Evolutionary conservation across 2,329 filamentous ascomycete genomes (phyloP), one percentile per base, ranked within the genome.

Genomic region (Erysiphe pulchra): DNA sequence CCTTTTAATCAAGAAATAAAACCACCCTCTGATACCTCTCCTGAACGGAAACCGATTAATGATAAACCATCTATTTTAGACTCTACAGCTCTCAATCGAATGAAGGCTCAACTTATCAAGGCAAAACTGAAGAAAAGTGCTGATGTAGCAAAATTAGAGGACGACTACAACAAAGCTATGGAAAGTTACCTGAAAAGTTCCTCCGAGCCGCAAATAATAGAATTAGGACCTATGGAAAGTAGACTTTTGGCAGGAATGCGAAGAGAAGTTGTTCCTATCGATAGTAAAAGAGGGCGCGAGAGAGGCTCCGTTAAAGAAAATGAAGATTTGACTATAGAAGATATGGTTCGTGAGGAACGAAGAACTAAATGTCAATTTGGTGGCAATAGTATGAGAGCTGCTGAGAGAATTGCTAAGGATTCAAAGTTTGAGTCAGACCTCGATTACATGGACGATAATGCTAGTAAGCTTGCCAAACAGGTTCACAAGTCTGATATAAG

Each of bases 361-460:
- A 78, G 87, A 46, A 94, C 83, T 4, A 77, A 76, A 48, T 77
- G 77, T 14, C 75, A 83, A 55, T 66, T 67, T 4, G 83, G 81
- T 38, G 84, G 84, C 45, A 86, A 94, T 57, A 82, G 81, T 1
- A 67, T 77, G 53, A 74, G 81, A 4, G 71, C 94, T 31, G 90
- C 90, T 2, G 86, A 95, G 59, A 76, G 86, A 48, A 98, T 98
- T 53, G 83, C 86, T 46, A 92, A 92, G 58, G 90, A 98, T 60
- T 73, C 64, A 43, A 92, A 86, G 57, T 98, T 92, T 59, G 78
- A 84, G 64, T 76, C 92, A 56, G 80, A 92, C 59, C 73, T 98
- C 24, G 87, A 98, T 46, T 98, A 98, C 62, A 80, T 95, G 69
- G 87, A 98, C 59, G 90, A 95, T 54, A 95, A 98, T 57, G 90